Base-by-base conservation (phyloP, 257 asterid species). In the Solanum acaule region DNA sequence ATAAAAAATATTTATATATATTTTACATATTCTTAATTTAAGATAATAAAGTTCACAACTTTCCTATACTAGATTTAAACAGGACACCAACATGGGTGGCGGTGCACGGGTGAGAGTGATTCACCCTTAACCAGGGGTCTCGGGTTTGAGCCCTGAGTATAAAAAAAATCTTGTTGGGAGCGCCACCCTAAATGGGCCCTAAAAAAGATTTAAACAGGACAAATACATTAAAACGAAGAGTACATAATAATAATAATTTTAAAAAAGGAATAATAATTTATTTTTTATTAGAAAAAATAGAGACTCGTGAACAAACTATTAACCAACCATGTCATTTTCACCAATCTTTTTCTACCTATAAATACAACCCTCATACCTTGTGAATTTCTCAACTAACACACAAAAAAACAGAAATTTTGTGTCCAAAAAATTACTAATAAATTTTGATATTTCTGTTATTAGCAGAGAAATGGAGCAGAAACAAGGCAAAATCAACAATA, bases 341-440 rank as follows among this genome's bases (percentile, higher is more conserved):
- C 67, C 87, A 29, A 87, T 37, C 68, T 34, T 10, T 59, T 61
- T 71, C 70, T 75, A 40, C 82, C 77, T 91, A 92, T 91, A 91
- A 88, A 92, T 87, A 88, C 87, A 72, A 5, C 83, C 86, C 68
- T 10, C 70, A 82, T 52, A 6, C 52, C 33, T 84, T 83, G 5
- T 42, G 15, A 75, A 75, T 73, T 84, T 81, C 27, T 22, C 40
- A 22, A 79, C 85, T 1, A 27, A 79, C 84, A 78, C 20, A n/a
- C n/a, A 79, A 8, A 79, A 20, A 16, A 2, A 16, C 6, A 85
- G 12, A 15, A 5, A 35, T 56, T 56, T 56, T 56, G 11, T 42
- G 4, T 15, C 15, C 4, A 42, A 77, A 25, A 78, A 13, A 44
- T 44, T 44, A 44, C 1, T 42, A n/a, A 0, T 1, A 10, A n/a